phyloP scores from a whole-genome alignment of 441 rosid species.

The Cnidoscolus chayamansa region DNA sequence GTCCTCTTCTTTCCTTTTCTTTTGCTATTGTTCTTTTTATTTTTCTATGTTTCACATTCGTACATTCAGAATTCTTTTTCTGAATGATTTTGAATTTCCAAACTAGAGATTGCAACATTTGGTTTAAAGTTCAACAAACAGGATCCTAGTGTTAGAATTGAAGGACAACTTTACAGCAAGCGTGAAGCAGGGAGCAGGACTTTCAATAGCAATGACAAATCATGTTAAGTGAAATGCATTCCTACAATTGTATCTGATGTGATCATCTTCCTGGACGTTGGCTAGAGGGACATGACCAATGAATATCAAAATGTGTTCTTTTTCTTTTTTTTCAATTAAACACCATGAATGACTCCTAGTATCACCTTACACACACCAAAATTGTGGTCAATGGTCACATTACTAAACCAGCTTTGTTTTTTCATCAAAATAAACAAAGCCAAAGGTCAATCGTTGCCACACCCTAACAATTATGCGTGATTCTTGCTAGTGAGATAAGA shows the following conservation, averaged over 20 bases:
- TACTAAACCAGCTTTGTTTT: no score
- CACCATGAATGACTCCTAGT: no score
- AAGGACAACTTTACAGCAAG: no score
- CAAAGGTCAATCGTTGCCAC: background rate
- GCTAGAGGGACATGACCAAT: background rate
- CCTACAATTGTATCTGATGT: background rate
- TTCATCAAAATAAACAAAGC: conserved; percentile 1
- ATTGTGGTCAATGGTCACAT: no score
- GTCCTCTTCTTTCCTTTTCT: background rate
- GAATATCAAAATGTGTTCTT: background rate
- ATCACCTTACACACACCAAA: no score
- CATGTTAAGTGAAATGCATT: background rate
- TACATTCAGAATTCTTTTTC: background rate
- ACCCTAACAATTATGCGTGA: background rate
- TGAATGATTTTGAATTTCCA: background rate
- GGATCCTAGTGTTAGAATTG: background rate
- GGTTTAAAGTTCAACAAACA: background rate
- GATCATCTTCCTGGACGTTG: background rate
- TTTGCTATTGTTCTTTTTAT: no score
- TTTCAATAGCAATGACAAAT: background rate
- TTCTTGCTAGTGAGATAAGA: background rate
- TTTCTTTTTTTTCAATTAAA: background rate
- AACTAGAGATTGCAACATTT: conserved; percentile 8
- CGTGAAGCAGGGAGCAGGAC: background rate
- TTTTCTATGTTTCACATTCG: background rate